Base-by-base conservation (phyloP, 257 asterid species). In the Nemophila menziesii region DNA sequence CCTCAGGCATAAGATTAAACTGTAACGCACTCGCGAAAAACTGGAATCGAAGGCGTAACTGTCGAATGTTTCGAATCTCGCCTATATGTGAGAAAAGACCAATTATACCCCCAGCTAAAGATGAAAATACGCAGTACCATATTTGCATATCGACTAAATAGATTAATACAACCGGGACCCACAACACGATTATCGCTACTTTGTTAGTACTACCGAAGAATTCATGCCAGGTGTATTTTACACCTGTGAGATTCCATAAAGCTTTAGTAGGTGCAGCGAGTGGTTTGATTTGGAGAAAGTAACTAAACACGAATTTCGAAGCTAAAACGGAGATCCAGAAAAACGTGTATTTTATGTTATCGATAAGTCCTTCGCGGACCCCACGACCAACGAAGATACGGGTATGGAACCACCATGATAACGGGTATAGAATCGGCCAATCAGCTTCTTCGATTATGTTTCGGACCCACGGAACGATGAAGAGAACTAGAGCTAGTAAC, bases 11-110 rank as follows among this genome's bases (percentile, higher is more conserved):
- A 44, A 87, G 69, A 68, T 72, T 83, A 48, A 87, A 87, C 68
- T 87, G 97, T 83, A 87, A 62, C 22, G 97, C 97, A 50, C 95
- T 78, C 16, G 95, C 92, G 60, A 87, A 87, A 66, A 87, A 83
- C 65, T 80, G 95, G 69, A 87, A 80, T 50, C 97, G 64, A 38
- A 87, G 92, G 17, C 93, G 73, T 39, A 87, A 80, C 72, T 87
- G 97, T 54, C 61, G 51, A 43, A 76, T 58, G 54, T 80, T 87
- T 29, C 97, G 84, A 60, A 87, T 87, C 65, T 87, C 97, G 2
- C 97, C 97, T 41, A 87, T 51, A 49, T 87, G 97, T 5, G 89
- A 73, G 67, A 78, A 73, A 37, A 87, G 38, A 22, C 97, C 97
- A 11, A 69, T 60, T 44, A 62, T 43, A 7, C 79, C 78, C 40